phyloP scores from a whole-genome alignment of 2,329 filamentous ascomycete genomes.

The Balansia obtecta region DNA sequence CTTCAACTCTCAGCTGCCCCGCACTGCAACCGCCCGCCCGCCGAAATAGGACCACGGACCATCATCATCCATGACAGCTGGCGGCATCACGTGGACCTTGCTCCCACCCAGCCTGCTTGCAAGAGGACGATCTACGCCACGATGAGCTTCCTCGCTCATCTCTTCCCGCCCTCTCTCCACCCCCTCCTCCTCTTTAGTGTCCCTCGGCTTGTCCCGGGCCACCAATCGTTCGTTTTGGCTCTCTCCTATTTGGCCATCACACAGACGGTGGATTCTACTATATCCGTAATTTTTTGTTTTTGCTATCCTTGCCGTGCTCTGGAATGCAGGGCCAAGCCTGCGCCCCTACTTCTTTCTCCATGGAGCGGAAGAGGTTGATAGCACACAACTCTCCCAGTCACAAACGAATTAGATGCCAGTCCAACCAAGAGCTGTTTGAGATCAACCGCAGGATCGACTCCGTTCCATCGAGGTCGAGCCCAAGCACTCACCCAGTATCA shows the following conservation, averaged over 20 bases:
- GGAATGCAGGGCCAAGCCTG: not conserved
- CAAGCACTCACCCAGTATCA: not conserved
- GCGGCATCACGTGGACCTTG: not conserved
- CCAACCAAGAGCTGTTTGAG: constrained; percentile 7
- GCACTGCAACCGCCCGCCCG: not conserved
- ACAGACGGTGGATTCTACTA: not conserved
- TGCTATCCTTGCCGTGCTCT: not conserved
- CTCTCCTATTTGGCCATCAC: not conserved
- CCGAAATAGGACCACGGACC: not conserved
- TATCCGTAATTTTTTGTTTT: not conserved
- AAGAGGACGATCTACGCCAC: too few species aligned
- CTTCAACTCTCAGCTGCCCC: not conserved
- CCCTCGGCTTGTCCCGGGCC: not conserved
- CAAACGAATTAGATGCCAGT: constrained; percentile 4
- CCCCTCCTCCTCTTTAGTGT: constrained; percentile 1
- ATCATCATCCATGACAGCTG: not conserved
- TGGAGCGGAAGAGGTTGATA: constrained; percentile 6
- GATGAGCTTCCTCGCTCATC: too few species aligned
- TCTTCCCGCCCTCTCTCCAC: not conserved
- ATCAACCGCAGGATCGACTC: constrained; percentile 1
- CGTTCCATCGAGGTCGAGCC: constrained; percentile 1
- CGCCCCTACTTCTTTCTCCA: not conserved
- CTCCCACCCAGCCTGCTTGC: not conserved
- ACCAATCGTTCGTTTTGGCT: constrained; percentile 1
- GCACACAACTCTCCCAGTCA: not conserved